Conservation (phyloP, 1,139 yeast species). For the Nakaseomyces sp. region DNA sequence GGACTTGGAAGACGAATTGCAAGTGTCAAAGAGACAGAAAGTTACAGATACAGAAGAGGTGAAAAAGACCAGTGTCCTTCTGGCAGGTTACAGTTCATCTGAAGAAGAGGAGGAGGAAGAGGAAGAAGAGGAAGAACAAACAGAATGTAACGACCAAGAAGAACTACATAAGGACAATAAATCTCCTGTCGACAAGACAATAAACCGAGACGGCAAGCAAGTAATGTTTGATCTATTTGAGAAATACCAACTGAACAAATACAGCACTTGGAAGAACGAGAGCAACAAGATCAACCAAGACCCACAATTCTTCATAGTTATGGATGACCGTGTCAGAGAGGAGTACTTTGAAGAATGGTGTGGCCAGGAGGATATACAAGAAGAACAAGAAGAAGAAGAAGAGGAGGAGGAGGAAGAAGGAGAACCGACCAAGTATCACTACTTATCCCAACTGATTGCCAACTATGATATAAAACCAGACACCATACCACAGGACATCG, state of each 20-base stretch:
- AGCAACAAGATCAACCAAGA: slow-evolving; percentile 18
- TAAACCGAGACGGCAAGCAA: slow-evolving; percentile 1
- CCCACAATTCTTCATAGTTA: slow-evolving; percentile 16
- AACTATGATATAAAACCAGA: slow-evolving; percentile 17
- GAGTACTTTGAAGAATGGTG: slow-evolving; percentile 28
- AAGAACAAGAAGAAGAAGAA: slow-evolving; percentile 10
- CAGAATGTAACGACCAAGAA: too few relatives aligned
- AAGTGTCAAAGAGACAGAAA: neutral
- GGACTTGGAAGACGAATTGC: neutral
- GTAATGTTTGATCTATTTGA: slow-evolving; percentile 17
- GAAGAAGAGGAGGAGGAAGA: slow-evolving; percentile 7
- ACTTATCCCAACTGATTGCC: slow-evolving; percentile 27
- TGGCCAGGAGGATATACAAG: slow-evolving; percentile 10
- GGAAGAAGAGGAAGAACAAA: neutral
- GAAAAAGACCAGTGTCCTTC: neutral
- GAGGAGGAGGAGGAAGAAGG: slow-evolving; percentile 15
- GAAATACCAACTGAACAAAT: slow-evolving; percentile 19
- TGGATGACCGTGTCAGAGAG: slow-evolving; percentile 18
- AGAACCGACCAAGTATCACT: slow-evolving; percentile 27
- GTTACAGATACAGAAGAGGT: neutral
- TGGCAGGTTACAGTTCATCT: slow-evolving; percentile 13
- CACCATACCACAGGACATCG: slow-evolving; percentile 26
- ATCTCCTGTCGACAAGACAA: too few relatives aligned
- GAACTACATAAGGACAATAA: too few relatives aligned
- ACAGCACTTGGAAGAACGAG: slow-evolving; percentile 25